These are phyloP conservation scores for Vachellia pachyceras DNA, from an alignment of 306 rosid species.

Conservation along the genomic window DNA sequence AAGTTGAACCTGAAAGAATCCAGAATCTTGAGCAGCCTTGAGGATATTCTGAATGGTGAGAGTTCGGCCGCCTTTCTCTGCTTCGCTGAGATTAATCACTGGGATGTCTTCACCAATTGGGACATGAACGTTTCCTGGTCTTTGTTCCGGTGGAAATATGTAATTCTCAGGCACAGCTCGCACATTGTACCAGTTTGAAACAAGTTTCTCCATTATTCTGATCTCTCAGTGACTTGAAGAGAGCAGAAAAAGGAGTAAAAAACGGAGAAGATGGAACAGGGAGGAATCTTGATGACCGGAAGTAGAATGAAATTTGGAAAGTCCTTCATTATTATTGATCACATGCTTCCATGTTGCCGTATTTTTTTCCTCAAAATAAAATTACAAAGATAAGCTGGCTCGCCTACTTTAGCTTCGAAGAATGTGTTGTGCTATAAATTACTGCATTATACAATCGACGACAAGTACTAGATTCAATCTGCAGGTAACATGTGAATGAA, in stretches of 20 bases:
- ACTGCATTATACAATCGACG: not conserved
- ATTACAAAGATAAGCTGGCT: not conserved
- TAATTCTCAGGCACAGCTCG: not conserved
- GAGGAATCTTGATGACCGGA: not conserved
- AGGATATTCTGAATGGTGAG: not conserved
- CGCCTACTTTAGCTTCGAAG: not conserved
- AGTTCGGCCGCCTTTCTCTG: not conserved
- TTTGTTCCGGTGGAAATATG: constrained; percentile 17
- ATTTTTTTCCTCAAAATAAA: not conserved
- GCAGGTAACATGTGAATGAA: not conserved
- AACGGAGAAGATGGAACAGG: not conserved
- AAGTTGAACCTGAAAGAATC: constrained; percentile 34
- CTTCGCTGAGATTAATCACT: constrained; percentile 25
- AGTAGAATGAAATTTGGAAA: not conserved
- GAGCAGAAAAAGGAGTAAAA: not conserved
- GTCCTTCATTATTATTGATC: not conserved
- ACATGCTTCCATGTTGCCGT: not conserved
- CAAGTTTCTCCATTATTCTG: constrained; percentile 6
- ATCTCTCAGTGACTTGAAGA: not conserved
- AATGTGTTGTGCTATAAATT: not conserved
- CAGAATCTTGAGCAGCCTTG: constrained; percentile 10
- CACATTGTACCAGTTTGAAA: constrained; percentile 20
- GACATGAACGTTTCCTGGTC: not conserved
- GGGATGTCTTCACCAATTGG: constrained; percentile 13
- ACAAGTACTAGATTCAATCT: not conserved